Percentiles rank a stretch among this genome's conserved stretches.
Evolutionary conservation across 2,329 filamentous ascomycete species (phyloP).

Genomic region (Stagonosporopsis tanaceti): DNA sequence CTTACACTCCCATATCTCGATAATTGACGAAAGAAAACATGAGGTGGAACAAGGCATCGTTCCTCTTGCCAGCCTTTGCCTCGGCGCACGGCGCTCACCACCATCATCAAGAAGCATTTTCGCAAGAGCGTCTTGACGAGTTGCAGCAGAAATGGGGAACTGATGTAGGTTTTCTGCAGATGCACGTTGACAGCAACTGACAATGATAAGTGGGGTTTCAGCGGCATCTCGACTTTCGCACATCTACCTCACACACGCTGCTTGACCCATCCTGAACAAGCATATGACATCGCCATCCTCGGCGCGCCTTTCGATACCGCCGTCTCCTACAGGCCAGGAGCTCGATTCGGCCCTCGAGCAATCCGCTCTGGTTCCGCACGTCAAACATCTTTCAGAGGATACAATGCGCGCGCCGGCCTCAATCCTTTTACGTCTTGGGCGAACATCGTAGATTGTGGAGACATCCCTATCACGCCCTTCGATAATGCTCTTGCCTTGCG

Average conservation of each 20-base stretch:
- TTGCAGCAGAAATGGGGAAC: conserved; percentile 52
- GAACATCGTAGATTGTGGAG: conserved; percentile 84
- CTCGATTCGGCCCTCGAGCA: conserved; percentile 83
- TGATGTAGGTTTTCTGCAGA: conserved; percentile 38
- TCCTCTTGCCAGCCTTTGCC: conserved; percentile 11
- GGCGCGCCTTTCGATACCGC: conserved; percentile 61
- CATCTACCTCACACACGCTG: conserved; percentile 59
- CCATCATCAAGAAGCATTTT: conserved; percentile 39
- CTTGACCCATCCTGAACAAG: conserved; percentile 54
- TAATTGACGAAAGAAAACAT: background rate
- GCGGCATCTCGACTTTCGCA: conserved; percentile 69
- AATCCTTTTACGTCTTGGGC: conserved; percentile 87
- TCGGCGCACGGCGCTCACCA: conserved; percentile 30
- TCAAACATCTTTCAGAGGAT: conserved; percentile 80
- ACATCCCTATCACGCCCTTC: conserved; percentile 85
- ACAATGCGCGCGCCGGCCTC: conserved; percentile 81
- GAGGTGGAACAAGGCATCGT: conserved; percentile 13
- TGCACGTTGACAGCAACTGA: conserved; percentile 10
- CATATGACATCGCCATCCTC: conserved; percentile 59
- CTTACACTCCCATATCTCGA: background rate
- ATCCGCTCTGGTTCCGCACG: conserved; percentile 85
- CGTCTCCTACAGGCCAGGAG: conserved; percentile 55
- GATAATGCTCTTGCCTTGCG: conserved; percentile 82
- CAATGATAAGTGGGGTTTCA: conserved; percentile 66
- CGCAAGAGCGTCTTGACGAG: conserved; percentile 42